Evolutionary conservation across 495 filamentous ascomycete species (phyloP).

Genomic region (Pyrenula aspistea): DNA sequence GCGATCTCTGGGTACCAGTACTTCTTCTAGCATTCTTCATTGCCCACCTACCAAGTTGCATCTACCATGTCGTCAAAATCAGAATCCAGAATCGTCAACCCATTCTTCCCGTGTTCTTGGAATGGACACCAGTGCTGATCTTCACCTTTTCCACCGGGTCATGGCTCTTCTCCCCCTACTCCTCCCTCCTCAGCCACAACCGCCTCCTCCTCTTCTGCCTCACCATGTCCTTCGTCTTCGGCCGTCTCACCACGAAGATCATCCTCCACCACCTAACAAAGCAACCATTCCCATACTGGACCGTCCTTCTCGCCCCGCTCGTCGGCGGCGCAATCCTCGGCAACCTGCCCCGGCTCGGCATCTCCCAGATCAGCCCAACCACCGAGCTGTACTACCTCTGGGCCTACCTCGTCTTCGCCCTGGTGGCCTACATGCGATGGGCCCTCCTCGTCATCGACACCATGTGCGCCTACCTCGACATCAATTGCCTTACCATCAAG

Average conservation of each 20-base stretch:
- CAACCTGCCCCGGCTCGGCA: slow-evolving; percentile 70
- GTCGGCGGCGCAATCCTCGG: slow-evolving; percentile 71
- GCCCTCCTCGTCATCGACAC: slow-evolving; percentile 79
- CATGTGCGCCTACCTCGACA: slow-evolving; percentile 84
- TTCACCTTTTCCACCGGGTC: slow-evolving; percentile 61
- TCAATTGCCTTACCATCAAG: slow-evolving; percentile 88
- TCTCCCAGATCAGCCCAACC: slow-evolving; percentile 43
- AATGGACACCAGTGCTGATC: slow-evolving; percentile 84
- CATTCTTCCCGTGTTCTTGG: slow-evolving; percentile 74
- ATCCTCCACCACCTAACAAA: slow-evolving; percentile 89
- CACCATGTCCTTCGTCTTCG: slow-evolving; percentile 91
- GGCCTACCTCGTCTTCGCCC: slow-evolving; percentile 67
- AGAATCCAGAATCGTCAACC: slow-evolving; percentile 61
- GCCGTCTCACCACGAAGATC: slow-evolving; percentile 99
- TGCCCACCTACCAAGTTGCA: slow-evolving; percentile 67
- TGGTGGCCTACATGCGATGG: slow-evolving; percentile 82
- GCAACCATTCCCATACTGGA: slow-evolving; percentile 96
- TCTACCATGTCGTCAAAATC: slow-evolving; percentile 71
- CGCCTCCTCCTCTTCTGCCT: slow-evolving; percentile 85
- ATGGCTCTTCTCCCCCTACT: slow-evolving; percentile 85
- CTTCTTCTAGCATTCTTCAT: slow-evolving; percentile 60
- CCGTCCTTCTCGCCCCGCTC: slow-evolving; percentile 74
- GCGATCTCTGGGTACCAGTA: slow-evolving; percentile 79
- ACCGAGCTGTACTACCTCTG: slow-evolving; percentile 73
- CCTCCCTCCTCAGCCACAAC: slow-evolving; percentile 65